phyloP scores from a whole-genome alignment of 1,139 yeast species.

The Diutina ranongensis region DNA sequence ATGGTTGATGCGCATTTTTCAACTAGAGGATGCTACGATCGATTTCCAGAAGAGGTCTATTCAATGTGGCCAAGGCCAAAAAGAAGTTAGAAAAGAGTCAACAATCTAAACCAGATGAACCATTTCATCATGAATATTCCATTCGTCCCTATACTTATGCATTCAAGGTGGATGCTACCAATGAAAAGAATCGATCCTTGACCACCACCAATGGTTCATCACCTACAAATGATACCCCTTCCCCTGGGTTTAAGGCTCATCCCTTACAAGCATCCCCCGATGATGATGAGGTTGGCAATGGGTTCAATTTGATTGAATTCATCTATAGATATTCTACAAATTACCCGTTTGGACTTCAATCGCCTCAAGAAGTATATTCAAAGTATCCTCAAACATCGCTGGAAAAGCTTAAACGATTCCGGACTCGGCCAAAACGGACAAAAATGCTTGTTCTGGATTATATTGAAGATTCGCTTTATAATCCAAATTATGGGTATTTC shows the following conservation, averaged over 20 bases:
- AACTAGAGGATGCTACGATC: not conserved
- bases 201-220: too few relatives aligned
- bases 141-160: conserved; percentile 39
- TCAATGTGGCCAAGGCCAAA: not conserved
- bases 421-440: conserved; percentile 44
- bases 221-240: too few relatives aligned
- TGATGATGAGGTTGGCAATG: conserved; percentile 6
- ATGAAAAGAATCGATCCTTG: conserved; percentile 12
- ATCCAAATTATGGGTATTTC: conserved; percentile 75
- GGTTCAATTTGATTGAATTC: conserved; percentile 21
- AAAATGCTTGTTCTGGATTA: conserved; percentile 70
- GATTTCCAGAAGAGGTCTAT: not conserved
- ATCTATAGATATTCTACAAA: conserved; percentile 32
- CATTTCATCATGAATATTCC: conserved; percentile 32
- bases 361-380: conserved; percentile 32
- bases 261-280: conserved; percentile 19
- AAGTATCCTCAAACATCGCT: conserved; percentile 31
- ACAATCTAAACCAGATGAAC: conserved; percentile 14
- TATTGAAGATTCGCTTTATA: conserved; percentile 76
- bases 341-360: conserved; percentile 28
- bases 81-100: conserved; percentile 8
- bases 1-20: not conserved
- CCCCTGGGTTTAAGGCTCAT: conserved; percentile 10
- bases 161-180: conserved; percentile 26
- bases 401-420: conserved; percentile 31